Evolutionary conservation across 176 grass and related monocot genomes (phyloP), one percentile per base, ranked within the genome.

Genomic region (Phoenix roebelenii): DNA sequence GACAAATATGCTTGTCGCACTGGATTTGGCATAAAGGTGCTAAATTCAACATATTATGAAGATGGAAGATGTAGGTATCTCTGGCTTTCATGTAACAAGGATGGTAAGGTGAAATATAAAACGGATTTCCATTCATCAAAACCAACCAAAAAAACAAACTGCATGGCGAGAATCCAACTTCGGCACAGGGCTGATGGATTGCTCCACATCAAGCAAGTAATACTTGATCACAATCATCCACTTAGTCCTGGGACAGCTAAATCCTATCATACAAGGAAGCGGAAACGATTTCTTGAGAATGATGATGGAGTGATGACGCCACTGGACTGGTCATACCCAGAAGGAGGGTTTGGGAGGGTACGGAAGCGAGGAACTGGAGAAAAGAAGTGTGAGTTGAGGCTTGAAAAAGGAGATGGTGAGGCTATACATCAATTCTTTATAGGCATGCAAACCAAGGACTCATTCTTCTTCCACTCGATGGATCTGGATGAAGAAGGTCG

Each of bases 321-420:
- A 6, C 15, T 25, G 15, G 29, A 25, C 7, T 17, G 29, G 15
- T 35, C 58, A 30, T 32, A 12, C 10, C 6, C 35, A 44, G 28
- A 30, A 30, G 35, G 9, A 44, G 35, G 35, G 35, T 44, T 44
- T 44, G 35, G 35, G 35, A 44, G 58, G 58, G 15, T 60, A 17
- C 15, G 58, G 4, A 60, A 28, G 25, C 23, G 58, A 35, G 58
- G 25, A 17, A 14, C 24, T 15, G 58, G 29, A 30, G 58, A 60
- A 25, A 60, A 17, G n/a, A 60, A 18, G 58, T 60, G 58, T 25
- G 29, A 18, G 15, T 30, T 60, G 58, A 60, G 25, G n/a, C 23
- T 29, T 60, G 58, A 59, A 44, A 44, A 71, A 57, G 68, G 68
- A 60, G 68, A 71, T 71, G 68, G 56, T 16, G 68, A 71, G 35